Conservation (phyloP, 2,329 filamentous ascomycete genomes). For the Penicillium olsonii region DNA sequence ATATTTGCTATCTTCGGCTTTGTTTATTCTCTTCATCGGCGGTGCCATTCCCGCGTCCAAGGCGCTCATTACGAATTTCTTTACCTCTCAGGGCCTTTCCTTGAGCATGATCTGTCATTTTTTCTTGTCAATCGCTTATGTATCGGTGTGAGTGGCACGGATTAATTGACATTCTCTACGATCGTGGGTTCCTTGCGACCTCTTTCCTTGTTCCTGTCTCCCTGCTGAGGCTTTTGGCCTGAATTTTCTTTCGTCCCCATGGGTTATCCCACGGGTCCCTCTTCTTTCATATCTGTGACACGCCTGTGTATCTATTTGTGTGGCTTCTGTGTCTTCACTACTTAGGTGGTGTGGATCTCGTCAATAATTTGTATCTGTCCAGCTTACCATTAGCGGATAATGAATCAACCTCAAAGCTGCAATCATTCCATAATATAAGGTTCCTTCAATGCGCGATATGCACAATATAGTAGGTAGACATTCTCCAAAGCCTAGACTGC, state of each 20-base stretch:
- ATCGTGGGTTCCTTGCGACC: slow-evolving; percentile 22
- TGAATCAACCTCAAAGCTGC: not conserved
- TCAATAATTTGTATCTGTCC: slow-evolving; percentile 2
- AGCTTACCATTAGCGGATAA: slow-evolving; percentile 10
- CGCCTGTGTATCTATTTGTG: slow-evolving; percentile 10
- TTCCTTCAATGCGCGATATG: not conserved
- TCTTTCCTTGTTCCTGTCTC: slow-evolving; percentile 15
- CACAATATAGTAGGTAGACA: no score
- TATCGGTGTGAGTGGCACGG: slow-evolving; percentile 30
- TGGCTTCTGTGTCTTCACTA: slow-evolving; percentile 4
- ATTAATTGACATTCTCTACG: slow-evolving; percentile 28
- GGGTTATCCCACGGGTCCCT: slow-evolving; percentile 1
- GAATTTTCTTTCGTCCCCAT: slow-evolving; percentile 8
- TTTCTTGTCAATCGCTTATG: slow-evolving; percentile 40
- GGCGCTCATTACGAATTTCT: slow-evolving; percentile 37
- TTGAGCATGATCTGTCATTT: slow-evolving; percentile 34
- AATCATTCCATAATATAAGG: not conserved
- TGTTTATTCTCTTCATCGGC: slow-evolving; percentile 22
- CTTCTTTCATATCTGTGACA: slow-evolving; percentile 5
- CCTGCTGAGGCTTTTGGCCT: slow-evolving; percentile 1
- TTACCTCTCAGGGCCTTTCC: slow-evolving; percentile 30
- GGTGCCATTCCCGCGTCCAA: slow-evolving; percentile 20
- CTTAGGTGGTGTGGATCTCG: slow-evolving; percentile 1
- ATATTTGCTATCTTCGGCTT: slow-evolving; percentile 21
- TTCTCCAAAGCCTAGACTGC: no score